A percentile compares a stretch with the other conserved stretches of the same genome.
Evolutionary conservation across 1,284 basidiomycete species (phyloP).

Genomic region (Leccinum fallax): DNA sequence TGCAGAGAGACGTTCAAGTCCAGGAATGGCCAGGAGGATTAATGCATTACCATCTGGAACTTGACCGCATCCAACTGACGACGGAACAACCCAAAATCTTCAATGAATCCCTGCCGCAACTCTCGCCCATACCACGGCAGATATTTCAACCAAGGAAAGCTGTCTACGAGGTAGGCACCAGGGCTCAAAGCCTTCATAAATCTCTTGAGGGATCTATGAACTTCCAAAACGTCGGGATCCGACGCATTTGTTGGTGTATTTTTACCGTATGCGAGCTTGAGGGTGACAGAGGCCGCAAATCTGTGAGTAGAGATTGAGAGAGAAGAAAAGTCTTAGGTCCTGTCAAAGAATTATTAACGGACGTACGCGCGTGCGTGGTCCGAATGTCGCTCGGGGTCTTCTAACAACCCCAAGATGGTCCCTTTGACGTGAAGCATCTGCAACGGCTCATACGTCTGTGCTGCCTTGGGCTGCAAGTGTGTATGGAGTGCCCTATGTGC

Average conservation of each 20-base stretch:
- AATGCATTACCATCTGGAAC: conserved; percentile 8
- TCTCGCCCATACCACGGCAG: conserved; percentile 14
- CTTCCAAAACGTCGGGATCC: conserved; percentile 8
- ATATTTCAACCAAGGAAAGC: conserved; percentile 14
- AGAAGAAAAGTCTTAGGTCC: not conserved
- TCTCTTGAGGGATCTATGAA: not conserved
- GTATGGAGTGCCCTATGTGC: conserved; percentile 12
- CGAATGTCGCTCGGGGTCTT: conserved; percentile 3
- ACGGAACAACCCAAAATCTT: conserved; percentile 4
- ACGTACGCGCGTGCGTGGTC: conserved; percentile 6
- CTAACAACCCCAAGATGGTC: conserved; percentile 5
- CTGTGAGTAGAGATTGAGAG: conserved; percentile 2
- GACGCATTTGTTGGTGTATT: not conserved
- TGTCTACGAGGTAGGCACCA: conserved; percentile 15
- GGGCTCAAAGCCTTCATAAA: not conserved
- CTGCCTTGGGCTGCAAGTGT: conserved; percentile 9
- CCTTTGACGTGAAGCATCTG: conserved; percentile 4
- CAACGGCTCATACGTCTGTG: conserved; percentile 6
- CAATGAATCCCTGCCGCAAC: conserved; percentile 4
- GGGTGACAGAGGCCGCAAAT: conserved; percentile 7
- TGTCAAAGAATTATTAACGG: not conserved
- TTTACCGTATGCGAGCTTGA: conserved; percentile 16
- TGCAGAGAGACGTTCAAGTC: not conserved
- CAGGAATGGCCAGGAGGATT: not conserved
- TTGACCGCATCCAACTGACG: conserved; percentile 10